Evolutionary conservation across 345 rosid genomes (phyloP), one percentile per base, ranked within the genome.

Genomic region (Populus deltoides): DNA sequence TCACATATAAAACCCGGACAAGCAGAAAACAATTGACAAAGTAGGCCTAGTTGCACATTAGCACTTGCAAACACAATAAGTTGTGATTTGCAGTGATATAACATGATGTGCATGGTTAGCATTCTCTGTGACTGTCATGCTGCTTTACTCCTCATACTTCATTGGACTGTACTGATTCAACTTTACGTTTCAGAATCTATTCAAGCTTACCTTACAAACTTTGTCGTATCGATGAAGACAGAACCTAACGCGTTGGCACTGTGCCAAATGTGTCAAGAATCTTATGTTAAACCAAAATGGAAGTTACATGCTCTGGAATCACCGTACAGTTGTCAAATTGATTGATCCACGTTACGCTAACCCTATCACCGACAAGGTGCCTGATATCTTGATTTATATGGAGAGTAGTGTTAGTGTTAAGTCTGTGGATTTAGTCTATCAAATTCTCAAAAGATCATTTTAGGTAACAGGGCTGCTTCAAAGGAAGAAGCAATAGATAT

Each of bases 271-370:
- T 24, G 43, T 70, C 20, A 8, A 43, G 22, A 39, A 59, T 76
- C 77, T 76, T 65, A 71, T 6, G 38, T 62, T 27, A 24, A 61
- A 45, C 62, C 63, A 45, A 81, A 43, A n/a, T 66, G 77, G 62
- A 66, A 75, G 68, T 78, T 77, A 70, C 57, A 33, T 41, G 29
- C 66, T 4, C 63, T 77, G 69, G 39, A 77, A 51, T 73, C 78
- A 61, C 78, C 78, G 68, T 77, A 81, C 84, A 77, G 24, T 81
- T 81, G 84, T 77, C 84, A 36, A 75, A 65, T 61, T 80, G 75
- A 62, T 75, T n/a, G 22, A 39, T 75, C 61, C 79, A 80, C 72
- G 68, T 80, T 61, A 51, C 72, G 25, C 67, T 75, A 27, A 70
- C 65, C 67, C 9, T 65, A 63, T 49, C 72, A 70, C 78, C 43